Percentiles rank a stretch among this genome's conserved stretches.
phyloP scores from a whole-genome alignment of 2,329 filamentous ascomycete genomes.

The Dryadomyces quercus-mongolicae region DNA sequence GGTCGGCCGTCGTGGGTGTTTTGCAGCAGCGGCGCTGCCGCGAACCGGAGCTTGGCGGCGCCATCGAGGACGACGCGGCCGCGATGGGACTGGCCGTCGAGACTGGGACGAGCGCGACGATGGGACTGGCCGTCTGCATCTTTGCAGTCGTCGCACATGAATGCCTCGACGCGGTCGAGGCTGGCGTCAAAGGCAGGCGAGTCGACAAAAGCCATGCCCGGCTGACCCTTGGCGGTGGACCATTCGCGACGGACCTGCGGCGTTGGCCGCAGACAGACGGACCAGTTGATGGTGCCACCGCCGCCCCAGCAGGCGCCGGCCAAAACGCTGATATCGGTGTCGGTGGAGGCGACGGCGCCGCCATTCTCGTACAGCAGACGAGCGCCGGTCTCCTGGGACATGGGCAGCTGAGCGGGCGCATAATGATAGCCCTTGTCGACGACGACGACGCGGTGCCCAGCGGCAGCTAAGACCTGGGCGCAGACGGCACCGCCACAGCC shows the following conservation, averaged over 20 bases:
- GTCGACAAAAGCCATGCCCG: slow-evolving; percentile 57
- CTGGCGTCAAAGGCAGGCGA: slow-evolving; percentile 63
- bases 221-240: slow-evolving; percentile 52
- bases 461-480: slow-evolving; percentile 70
- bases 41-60: slow-evolving; percentile 59
- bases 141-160: slow-evolving; percentile 49
- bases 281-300: slow-evolving; percentile 85
- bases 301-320: slow-evolving; percentile 71
- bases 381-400: slow-evolving; percentile 49
- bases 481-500: slow-evolving; percentile 76
- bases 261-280: slow-evolving; percentile 52
- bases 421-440: slow-evolving; percentile 64
- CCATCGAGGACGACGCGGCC: slow-evolving; percentile 68
- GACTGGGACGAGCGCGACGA: background rate
- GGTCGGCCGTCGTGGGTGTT: slow-evolving; percentile 57
- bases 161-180: slow-evolving; percentile 64
- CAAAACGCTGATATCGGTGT: slow-evolving; percentile 46
- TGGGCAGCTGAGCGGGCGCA: slow-evolving; percentile 58
- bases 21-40: slow-evolving; percentile 57
- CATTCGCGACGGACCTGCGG: slow-evolving; percentile 70
- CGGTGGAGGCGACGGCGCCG: slow-evolving; percentile 43
- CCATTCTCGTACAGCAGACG: slow-evolving; percentile 58
- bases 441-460: slow-evolving; percentile 62
- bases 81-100: slow-evolving; percentile 42
- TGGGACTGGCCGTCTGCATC: background rate